Conservation (phyloP, 768 basidiomycete genomes). For the Paxillus involutus region DNA sequence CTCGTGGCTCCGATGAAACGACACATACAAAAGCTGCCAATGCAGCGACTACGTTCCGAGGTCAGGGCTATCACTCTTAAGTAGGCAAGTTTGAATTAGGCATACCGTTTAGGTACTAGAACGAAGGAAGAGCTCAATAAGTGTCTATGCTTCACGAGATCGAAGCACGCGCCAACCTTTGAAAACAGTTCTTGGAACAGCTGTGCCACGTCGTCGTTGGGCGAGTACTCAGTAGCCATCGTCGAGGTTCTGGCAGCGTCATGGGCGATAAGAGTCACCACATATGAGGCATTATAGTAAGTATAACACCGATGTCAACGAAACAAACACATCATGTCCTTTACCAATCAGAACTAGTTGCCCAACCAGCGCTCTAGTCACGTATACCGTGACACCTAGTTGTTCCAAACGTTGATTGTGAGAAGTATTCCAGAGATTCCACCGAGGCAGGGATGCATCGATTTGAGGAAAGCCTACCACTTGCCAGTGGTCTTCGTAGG, state of each 20-base stretch:
- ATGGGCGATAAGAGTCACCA: not conserved
- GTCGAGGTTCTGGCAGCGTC: not conserved
- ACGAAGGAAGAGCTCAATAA: not conserved
- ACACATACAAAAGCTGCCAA: slow-evolving; percentile 16
- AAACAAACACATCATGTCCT: too few relatives aligned
- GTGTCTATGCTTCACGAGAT: not conserved
- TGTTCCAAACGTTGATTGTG: too few relatives aligned
- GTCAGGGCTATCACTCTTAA: not conserved
- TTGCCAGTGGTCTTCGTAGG: too few relatives aligned
- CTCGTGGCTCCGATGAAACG: not conserved
- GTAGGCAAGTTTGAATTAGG: not conserved
- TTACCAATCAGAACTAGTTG: too few relatives aligned
- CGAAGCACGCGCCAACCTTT: slow-evolving; percentile 12
- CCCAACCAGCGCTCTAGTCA: too few relatives aligned
- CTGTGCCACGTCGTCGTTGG: slow-evolving; percentile 4
- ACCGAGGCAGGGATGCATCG: too few relatives aligned
- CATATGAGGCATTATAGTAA: not conserved
- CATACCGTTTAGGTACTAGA: slow-evolving; percentile 18
- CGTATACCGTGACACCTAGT: too few relatives aligned
- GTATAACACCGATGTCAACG: too few relatives aligned
- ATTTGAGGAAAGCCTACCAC: too few relatives aligned
- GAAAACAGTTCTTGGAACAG: slow-evolving; percentile 18
- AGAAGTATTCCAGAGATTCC: too few relatives aligned
- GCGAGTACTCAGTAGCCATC: slow-evolving; percentile 7
- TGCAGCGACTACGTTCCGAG: slow-evolving; percentile 14